Conservation (phyloP, 192 early-diverging fungal genomes). For the Mortierella hygrophila region DNA sequence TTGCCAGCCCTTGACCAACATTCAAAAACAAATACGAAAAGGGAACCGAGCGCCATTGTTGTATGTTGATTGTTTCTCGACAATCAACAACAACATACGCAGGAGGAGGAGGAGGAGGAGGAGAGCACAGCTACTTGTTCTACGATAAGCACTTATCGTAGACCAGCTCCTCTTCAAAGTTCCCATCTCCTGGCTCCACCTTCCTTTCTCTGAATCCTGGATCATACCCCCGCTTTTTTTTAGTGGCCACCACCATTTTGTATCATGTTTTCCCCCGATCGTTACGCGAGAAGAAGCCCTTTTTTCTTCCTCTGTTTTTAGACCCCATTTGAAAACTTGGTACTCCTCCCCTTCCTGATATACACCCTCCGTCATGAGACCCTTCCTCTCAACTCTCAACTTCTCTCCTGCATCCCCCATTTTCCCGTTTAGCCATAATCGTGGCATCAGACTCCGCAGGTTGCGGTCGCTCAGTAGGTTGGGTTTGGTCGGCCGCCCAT, state of each 20-base stretch:
- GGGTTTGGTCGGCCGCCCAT: neutral
- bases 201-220: neutral
- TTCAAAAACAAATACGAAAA: neutral
- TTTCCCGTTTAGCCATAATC: neutral
- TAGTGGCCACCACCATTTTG: neutral
- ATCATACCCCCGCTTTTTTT: neutral
- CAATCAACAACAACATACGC: neutral
- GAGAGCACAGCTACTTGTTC: too few relatives aligned
- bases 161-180: too few relatives aligned
- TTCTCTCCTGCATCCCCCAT: neutral
- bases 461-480: neutral
- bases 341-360: too few relatives aligned
- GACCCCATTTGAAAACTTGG: neutral
- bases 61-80: neutral
- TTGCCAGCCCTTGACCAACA: neutral
- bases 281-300: neutral
- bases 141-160: too few relatives aligned
- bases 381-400: too few relatives aligned
- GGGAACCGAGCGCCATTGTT: conserved; percentile 6
- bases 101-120: too few relatives aligned
- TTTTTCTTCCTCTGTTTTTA: neutral
- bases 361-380: too few relatives aligned
- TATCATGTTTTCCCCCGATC: neutral
- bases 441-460: conserved; percentile 5
- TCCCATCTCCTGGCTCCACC: too few relatives aligned